These are phyloP conservation scores for Epichloe baconii DNA, from an alignment of 2,329 filamentous ascomycete species.

Conservation along the genomic window DNA sequence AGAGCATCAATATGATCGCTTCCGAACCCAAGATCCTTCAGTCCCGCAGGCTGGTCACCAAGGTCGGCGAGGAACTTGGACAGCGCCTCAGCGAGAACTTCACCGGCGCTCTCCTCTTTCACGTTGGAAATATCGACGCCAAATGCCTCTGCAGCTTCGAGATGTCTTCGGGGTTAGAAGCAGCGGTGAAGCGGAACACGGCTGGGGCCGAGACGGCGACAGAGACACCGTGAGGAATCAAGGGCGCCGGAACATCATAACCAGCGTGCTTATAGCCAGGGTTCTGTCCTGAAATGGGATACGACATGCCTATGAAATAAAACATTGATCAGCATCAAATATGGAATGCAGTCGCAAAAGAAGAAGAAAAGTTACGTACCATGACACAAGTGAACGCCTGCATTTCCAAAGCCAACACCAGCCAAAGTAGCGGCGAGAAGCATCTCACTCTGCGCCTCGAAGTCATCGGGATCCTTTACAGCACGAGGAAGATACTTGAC, in stretches of 20 bases:
- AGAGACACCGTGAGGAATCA: conserved; percentile 93
- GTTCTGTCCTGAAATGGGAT: conserved; percentile 93
- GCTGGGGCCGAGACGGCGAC: conserved; percentile 89
- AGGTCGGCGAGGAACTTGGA: conserved; percentile 67
- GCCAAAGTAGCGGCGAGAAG: conserved; percentile 86
- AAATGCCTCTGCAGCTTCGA: conserved; percentile 79
- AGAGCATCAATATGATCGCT: conserved; percentile 63
- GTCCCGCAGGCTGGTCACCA: conserved; percentile 79
- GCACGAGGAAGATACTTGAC: conserved; percentile 87
- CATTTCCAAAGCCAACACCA: conserved; percentile 94
- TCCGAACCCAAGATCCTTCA: conserved; percentile 74
- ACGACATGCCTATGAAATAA: conserved; percentile 64
- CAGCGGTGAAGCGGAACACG: conserved; percentile 84
- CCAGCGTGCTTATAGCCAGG: conserved; percentile 75
- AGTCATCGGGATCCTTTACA: conserved; percentile 76
- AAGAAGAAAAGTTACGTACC: conserved; percentile 25
- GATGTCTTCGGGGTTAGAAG: conserved; percentile 83
- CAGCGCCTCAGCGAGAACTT: conserved; percentile 74
- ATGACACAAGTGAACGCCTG: conserved; percentile 72
- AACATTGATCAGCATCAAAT: neutral
- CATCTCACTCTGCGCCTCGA: conserved; percentile 92
- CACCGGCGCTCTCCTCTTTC: conserved; percentile 79
- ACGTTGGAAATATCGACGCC: conserved; percentile 81
- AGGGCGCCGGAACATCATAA: conserved; percentile 62
- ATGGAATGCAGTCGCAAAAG: neutral